Evolutionary conservation across 371 early-diverging fungal species (phyloP).

Genomic region (Mucor irregularis): DNA sequence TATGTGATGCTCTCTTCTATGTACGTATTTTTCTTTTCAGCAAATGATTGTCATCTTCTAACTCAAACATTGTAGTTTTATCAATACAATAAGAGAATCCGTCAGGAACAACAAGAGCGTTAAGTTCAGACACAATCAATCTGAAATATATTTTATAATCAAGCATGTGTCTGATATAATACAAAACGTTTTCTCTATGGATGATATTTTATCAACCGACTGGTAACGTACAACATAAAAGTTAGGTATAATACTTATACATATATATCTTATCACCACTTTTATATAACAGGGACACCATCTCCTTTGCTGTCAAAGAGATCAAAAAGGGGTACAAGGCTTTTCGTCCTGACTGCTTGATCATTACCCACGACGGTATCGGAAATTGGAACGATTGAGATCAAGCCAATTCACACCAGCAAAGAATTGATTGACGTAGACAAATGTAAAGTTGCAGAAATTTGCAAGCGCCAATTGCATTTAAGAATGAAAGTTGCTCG

Average conservation of each 20-base stretch:
- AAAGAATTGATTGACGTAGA: conserved; percentile 9
- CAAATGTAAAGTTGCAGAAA: conserved; percentile 11
- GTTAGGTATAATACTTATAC: neutral
- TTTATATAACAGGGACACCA: too few relatives aligned
- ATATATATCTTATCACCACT: too few relatives aligned
- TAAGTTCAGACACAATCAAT: neutral
- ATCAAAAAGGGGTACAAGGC: too few relatives aligned
- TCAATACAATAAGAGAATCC: neutral
- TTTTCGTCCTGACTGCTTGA: conserved; percentile 6
- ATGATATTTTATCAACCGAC: neutral
- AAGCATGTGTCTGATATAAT: conserved; percentile 7
- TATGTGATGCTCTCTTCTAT: conserved; percentile 4
- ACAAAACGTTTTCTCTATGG: conserved; percentile 7
- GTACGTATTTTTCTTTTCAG: neutral
- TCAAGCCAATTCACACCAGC: conserved; percentile 1
- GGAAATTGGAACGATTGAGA: conserved; percentile 13
- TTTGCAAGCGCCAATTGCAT: conserved; percentile 15
- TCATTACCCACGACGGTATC: neutral
- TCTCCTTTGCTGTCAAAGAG: conserved; percentile 1
- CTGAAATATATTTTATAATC: conserved; percentile 4
- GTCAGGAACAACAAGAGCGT: neutral
- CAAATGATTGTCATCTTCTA: neutral
- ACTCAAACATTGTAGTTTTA: neutral
- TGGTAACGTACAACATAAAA: conserved; percentile 7
- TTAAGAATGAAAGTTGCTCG: conserved; percentile 9